phyloP scores from a whole-genome alignment of 176 grass and related monocot genomes.

The Musa troglodytarum region DNA sequence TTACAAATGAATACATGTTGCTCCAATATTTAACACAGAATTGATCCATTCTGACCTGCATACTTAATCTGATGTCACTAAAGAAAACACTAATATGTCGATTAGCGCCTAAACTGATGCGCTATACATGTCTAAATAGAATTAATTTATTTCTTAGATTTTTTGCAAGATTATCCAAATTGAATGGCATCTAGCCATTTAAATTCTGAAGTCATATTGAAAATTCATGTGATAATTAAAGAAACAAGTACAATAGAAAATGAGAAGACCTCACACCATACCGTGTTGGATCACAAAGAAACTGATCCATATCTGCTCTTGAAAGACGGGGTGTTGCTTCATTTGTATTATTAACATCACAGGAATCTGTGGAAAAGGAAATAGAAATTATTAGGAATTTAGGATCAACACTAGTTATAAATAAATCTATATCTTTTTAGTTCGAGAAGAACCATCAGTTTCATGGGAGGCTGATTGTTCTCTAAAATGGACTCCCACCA shows the following conservation, averaged over 20 bases:
- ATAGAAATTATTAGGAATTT: not conserved
- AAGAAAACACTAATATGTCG: too few species aligned
- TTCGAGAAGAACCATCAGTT: conserved; percentile 3
- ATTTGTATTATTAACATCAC: conserved; percentile 15
- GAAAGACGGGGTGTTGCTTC: conserved; percentile 33
- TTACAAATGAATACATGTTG: too few species aligned
- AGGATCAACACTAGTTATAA: conserved; percentile 1
- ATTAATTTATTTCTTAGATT: too few species aligned
- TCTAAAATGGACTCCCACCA: conserved; percentile 83
- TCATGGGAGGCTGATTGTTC: conserved; percentile 20
- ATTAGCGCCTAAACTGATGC: too few species aligned
- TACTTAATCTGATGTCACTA: too few species aligned
- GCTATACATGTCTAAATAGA: too few species aligned
- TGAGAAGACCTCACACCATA: conserved; percentile 1
- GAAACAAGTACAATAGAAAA: too few species aligned
- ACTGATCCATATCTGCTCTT: conserved; percentile 35
- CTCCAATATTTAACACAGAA: too few species aligned
- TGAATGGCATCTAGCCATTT: too few species aligned
- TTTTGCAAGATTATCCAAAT: not conserved
- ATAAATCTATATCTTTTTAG: conserved; percentile 2
- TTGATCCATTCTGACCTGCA: too few species aligned
- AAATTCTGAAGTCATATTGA: not conserved
- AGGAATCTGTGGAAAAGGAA: conserved; percentile 26
- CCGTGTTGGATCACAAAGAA: conserved; percentile 41
- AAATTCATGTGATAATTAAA: too few species aligned